Evolutionary conservation across 176 grass and related monocot species (phyloP), one percentile per base, ranked within the genome.

Genomic region (Juncus inflexus): DNA sequence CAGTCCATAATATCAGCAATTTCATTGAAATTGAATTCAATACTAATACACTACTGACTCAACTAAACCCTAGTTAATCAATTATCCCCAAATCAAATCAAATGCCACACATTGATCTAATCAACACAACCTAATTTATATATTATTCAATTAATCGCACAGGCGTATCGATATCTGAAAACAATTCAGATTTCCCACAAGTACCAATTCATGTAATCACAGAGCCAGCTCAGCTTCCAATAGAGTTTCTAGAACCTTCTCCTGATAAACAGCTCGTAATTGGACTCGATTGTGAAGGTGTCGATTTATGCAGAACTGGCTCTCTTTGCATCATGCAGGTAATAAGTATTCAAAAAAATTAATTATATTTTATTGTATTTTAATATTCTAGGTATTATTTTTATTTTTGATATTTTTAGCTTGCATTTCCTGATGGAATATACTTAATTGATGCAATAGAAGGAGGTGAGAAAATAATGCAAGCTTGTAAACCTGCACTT

Each of bases 241-340:
- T 74, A 41, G 85, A 91, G 57, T 91, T 97, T 84, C 84, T 97
- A 47, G 66, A 91, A 78, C 92, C 87, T 67, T 91, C 87, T 64
- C 69, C 72, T 55, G 63, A 60, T 19, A 77, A 55, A 6, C 86
- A 81, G 9, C 39, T 89, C 62, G 70, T 91, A 50, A 79, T 97
- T 47, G 87, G 87, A 64, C 83, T 97, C 74, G 92, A 97, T 52
- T 97, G 92, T 60, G 92, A 97, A 79, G 92, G 92, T 68, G 88
- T 97, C 61, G 87, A 97, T 61, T 84, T 97, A 52, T 97, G 92
- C 62, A 84, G 87, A 54, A 49, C 86, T 79, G 92, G 92, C 8
- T 65, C 74, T 81, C 85, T 97, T 67, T 97, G 92, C 77, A 75
- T 97, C 63, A 97, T 97, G 92, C 92, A 97, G 92, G 92, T 97